These are phyloP conservation scores for Metschnikowia anglica DNA, from an alignment of 805 yeast genomes.

Conservation along the genomic window DNA sequence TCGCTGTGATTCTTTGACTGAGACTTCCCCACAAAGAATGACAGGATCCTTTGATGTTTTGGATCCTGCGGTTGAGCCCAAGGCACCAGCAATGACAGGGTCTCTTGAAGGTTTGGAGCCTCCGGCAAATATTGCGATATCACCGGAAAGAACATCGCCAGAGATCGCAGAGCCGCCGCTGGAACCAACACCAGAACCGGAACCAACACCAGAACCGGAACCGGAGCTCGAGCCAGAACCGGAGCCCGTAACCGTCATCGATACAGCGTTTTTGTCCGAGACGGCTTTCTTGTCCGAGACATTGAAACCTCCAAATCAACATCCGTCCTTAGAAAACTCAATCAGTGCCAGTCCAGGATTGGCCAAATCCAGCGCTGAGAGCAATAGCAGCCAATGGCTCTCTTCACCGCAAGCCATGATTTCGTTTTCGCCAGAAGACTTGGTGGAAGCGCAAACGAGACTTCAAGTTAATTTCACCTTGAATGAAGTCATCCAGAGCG, in stretches of 20 bases:
- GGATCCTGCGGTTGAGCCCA: background rate
- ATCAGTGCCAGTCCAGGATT: background rate
- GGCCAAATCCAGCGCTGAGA: conserved; percentile 6
- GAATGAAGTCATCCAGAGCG: conserved; percentile 14
- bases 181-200: too few relatives aligned
- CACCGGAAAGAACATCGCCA: background rate
- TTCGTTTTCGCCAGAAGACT: conserved; percentile 12
- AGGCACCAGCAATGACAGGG: background rate
- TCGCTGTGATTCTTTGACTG: background rate
- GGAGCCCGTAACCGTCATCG: too few relatives aligned
- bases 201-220: too few relatives aligned
- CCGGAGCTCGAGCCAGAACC: too few relatives aligned
- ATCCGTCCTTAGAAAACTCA: background rate
- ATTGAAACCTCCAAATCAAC: background rate
- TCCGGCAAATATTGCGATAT: background rate
- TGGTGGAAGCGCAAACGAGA: conserved; percentile 5
- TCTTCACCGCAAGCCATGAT: conserved; percentile 12
- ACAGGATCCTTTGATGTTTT: background rate
- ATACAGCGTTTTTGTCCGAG: background rate
- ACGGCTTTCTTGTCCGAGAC: background rate
- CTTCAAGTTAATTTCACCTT: conserved; percentile 11
- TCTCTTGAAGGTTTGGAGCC: background rate
- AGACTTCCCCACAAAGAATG: background rate
- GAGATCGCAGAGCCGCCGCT: background rate
- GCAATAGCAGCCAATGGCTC: conserved; percentile 9